Percentiles rank a stretch among this genome's conserved stretches.
These are phyloP conservation scores for Oidiodendron maius DNA, from an alignment of 495 filamentous ascomycete genomes.

Conservation along the genomic window DNA sequence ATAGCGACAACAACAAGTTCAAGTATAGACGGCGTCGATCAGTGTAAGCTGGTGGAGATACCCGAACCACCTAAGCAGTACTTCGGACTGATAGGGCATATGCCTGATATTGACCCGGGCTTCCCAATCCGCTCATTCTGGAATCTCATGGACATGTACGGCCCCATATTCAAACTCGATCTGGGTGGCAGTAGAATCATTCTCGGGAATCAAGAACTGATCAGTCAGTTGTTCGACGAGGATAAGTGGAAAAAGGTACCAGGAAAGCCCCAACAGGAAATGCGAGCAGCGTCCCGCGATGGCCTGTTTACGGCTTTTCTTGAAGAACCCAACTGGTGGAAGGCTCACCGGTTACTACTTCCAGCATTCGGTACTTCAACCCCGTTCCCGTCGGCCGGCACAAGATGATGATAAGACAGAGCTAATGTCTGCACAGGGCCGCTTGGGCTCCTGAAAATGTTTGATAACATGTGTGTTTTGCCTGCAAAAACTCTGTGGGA, in stretches of 20 bases:
- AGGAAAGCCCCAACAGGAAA: not conserved
- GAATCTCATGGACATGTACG: not conserved
- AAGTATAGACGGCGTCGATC: too few species aligned
- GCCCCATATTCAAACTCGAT: constrained; percentile 5
- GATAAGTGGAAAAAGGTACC: not conserved
- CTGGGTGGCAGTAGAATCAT: not conserved
- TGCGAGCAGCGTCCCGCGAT: not conserved
- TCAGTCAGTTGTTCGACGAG: not conserved
- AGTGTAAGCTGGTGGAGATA: too few species aligned
- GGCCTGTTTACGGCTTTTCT: not conserved
- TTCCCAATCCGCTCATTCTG: constrained; percentile 8
- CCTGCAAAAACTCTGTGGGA: not conserved
- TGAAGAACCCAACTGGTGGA: not conserved
- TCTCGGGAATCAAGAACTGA: not conserved
- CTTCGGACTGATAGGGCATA: not conserved
- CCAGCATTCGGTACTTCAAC: too few species aligned
- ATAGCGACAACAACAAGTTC: too few species aligned
- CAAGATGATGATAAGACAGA: too few species aligned
- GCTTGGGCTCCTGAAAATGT: too few species aligned
- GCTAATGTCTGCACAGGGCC: too few species aligned
- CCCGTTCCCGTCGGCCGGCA: too few species aligned
- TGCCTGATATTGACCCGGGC: not conserved
- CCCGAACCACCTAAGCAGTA: not conserved
- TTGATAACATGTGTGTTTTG: not conserved
- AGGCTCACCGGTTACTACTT: too few species aligned